Evolutionary conservation across 202 grass and related monocot species (phyloP).

Genomic region (Schoenoplectus triqueter): DNA sequence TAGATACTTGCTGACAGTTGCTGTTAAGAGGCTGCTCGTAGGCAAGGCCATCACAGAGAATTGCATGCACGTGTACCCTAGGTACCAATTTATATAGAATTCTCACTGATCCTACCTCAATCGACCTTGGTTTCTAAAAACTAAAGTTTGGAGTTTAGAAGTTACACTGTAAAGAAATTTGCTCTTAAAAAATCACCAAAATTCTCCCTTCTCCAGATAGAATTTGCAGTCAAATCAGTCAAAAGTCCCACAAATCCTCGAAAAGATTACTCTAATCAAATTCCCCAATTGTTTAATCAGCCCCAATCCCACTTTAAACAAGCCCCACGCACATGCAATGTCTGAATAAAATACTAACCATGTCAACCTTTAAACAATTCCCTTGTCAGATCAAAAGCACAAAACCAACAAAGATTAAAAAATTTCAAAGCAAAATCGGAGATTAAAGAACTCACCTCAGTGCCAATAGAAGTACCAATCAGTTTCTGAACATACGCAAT

Average conservation of each 20-base stretch:
- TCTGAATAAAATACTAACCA: conserved; percentile 32
- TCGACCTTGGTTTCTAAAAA: conserved; percentile 25
- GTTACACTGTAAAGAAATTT: neutral
- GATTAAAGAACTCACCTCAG: conserved; percentile 46
- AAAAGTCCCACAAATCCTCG: neutral
- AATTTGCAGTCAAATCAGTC: conserved; percentile 18
- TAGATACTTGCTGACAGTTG: neutral
- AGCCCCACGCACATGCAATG: conserved; percentile 26
- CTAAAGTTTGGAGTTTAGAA: conserved; percentile 13
- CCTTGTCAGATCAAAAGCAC: conserved; percentile 26
- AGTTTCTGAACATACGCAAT: conserved; percentile 63
- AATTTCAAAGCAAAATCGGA: neutral
- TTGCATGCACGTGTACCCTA: conserved; percentile 22
- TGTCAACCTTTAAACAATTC: conserved; percentile 28
- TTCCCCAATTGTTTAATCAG: conserved; percentile 32
- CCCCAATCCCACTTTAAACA: conserved; percentile 30
- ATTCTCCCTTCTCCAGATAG: conserved; percentile 2
- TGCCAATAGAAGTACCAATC: conserved; percentile 54
- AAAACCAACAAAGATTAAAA: conserved; percentile 12
- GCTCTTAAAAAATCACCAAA: neutral
- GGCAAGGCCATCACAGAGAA: neutral
- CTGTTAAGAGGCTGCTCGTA: neutral
- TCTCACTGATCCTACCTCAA: conserved; percentile 23
- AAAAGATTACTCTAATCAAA: conserved; percentile 18
- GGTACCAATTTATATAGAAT: conserved; percentile 18